Percentiles rank a stretch among this genome's conserved stretches.
These are phyloP conservation scores for Erysimum cheiri DNA, from an alignment of 441 rosid genomes.

Conservation along the genomic window DNA sequence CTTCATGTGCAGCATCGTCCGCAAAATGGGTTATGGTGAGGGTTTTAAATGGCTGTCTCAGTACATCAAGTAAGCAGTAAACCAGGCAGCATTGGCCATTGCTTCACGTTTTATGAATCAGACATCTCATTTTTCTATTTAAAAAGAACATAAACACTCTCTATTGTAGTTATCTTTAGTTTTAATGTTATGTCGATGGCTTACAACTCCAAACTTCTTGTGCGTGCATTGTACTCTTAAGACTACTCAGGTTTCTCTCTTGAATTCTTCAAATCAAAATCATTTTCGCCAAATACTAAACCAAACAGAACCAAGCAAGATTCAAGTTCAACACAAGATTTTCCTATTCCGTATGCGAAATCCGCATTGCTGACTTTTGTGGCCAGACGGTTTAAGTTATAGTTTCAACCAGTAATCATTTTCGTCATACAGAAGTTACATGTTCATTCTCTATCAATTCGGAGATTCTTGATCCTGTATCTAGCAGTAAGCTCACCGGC, in stretches of 20 bases:
- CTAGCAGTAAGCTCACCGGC: background rate
- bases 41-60: constrained; percentile 83
- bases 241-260: background rate
- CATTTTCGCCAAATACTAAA: background rate
- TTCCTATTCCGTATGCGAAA: background rate
- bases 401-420: background rate
- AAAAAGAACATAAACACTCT: background rate
- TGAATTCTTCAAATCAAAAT: background rate
- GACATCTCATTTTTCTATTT: constrained; percentile 8
- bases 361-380: background rate
- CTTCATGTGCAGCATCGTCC: constrained; percentile 78
- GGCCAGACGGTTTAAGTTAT: background rate
- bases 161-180: constrained; percentile 14
- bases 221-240: background rate
- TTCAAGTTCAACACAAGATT: background rate
- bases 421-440: background rate
- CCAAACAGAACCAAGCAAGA: background rate
- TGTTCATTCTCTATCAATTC: background rate
- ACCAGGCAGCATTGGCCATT: constrained; percentile 6
- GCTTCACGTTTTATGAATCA: constrained; percentile 19
- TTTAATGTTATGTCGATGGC: constrained; percentile 8
- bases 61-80: constrained; percentile 35
- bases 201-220: constrained; percentile 17
- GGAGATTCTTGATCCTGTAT: background rate
- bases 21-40: constrained; percentile 78